Evolutionary conservation across 148 eudicot species (phyloP), one percentile per base, ranked within the genome.

Genomic region (Rhododendron griersonianum): DNA sequence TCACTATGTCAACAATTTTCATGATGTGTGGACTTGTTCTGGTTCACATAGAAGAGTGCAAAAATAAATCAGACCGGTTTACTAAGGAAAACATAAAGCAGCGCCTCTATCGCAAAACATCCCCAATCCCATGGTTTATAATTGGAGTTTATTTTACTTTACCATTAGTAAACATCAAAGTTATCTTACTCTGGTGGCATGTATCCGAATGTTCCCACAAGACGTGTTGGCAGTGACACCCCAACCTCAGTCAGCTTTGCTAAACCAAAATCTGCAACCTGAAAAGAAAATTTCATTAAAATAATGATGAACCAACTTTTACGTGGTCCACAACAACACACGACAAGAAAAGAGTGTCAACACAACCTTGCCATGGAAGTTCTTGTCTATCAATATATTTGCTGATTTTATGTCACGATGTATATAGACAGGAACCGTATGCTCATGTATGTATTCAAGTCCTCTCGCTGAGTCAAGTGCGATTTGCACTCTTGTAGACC

Each of bases 201-300:
- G 90, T 97, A 97, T 88, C 99, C 99, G 88, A 97, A 97, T 86
- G 99, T 97, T 85, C 99, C 99, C 85, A 93, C 98, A 90, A 97
- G 94, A 67, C 95, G 94, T 57, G 98, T 92, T 71, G 93, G 94
- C 86, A 91, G 69, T 80, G 96, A 92, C 59, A 86, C 92, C 87
- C 98, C 95, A 85, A 92, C 98, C 87, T 95, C 98, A 50, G 93
- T 94, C 73, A 97, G 92, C 87, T 93, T 97, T 83, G 99, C 90
- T 76, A 97, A 91, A 85, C 99, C 99, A 91, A 97, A 97, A 92
- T 97, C 99, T 81, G 99, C 99, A 87, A 97, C 99, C 99, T 97
- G 92, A 47, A 55, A 50, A 80, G 11, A 80, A 30, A 80, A 28
- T 67, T 50, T 25, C 73, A n/a, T 25, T 67, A 67, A 3, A 67